phyloP scores from a whole-genome alignment of 495 filamentous ascomycete species.

The Xylaria grammica region DNA sequence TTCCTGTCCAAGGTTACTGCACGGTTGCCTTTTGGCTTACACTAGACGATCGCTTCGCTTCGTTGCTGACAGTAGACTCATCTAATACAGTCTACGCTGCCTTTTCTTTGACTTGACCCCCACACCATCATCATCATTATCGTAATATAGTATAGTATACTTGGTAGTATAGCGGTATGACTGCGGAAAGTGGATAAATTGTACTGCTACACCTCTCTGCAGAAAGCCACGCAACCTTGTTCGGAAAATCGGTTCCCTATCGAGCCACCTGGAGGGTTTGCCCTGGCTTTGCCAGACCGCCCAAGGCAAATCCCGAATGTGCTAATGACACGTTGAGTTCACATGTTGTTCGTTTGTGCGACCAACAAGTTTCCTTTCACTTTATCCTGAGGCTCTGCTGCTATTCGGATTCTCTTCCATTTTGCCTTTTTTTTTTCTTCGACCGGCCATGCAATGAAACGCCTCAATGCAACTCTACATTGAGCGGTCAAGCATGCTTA shows the following conservation, averaged over 20 bases:
- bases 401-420: neutral
- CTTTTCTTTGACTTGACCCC: too few relatives aligned
- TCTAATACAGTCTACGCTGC: neutral
- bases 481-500: constrained; percentile 20
- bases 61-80: too few relatives aligned
- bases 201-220: neutral
- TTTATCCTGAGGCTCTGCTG: constrained; percentile 16
- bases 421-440: neutral
- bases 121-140: too few relatives aligned
- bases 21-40: too few relatives aligned
- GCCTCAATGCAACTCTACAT: constrained; percentile 10
- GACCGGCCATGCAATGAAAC: constrained; percentile 11
- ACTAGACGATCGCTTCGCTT: too few relatives aligned
- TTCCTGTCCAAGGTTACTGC: too few relatives aligned
- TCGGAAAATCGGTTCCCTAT: neutral
- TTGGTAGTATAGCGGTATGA: neutral
- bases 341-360: neutral
- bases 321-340: constrained; percentile 2
- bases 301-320: neutral
- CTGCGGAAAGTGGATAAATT: neutral
- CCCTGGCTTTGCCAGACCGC: neutral
- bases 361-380: neutral
- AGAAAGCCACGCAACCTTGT: neutral
- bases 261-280: neutral
- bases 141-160: too few relatives aligned